Evolutionary conservation across 2,329 filamentous ascomycete genomes (phyloP).

Genomic region (Penicillium nordicum): DNA sequence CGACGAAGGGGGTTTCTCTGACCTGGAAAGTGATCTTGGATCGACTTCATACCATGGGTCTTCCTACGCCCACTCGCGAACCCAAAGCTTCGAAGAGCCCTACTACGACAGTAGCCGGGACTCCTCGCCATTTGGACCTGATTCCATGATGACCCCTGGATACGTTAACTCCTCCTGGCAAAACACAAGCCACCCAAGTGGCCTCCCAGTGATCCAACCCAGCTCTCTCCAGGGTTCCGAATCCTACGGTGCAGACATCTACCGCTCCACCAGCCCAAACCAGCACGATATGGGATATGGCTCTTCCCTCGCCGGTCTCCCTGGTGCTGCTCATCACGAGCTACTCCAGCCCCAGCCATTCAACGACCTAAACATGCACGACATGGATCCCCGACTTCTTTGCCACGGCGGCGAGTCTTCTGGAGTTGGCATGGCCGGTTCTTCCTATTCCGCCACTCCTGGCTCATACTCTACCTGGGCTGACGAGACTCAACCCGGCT

Average conservation of each 20-base stretch:
- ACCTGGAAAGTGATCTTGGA: slow-evolving; percentile 29
- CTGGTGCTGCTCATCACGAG: slow-evolving; percentile 43
- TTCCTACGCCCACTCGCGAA: slow-evolving; percentile 21
- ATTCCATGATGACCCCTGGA: slow-evolving; percentile 17
- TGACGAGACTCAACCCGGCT: neutral
- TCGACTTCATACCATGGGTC: slow-evolving; percentile 12
- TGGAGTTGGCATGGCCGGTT: slow-evolving; percentile 9
- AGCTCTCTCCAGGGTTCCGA: slow-evolving; percentile 26
- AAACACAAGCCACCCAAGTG: slow-evolving; percentile 52
- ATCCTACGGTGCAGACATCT: slow-evolving; percentile 43
- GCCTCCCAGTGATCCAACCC: slow-evolving; percentile 49
- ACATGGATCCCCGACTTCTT: slow-evolving; percentile 45
- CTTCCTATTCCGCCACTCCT: neutral
- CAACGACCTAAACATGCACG: slow-evolving; percentile 26
- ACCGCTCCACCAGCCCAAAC: slow-evolving; percentile 34
- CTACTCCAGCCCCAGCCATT: slow-evolving; percentile 38
- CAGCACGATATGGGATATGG: slow-evolving; percentile 31
- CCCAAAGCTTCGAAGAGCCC: slow-evolving; percentile 28
- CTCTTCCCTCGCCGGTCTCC: slow-evolving; percentile 42
- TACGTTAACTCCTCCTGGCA: slow-evolving; percentile 49
- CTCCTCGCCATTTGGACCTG: slow-evolving; percentile 34
- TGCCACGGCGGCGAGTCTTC: slow-evolving; percentile 25
- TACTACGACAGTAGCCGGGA: slow-evolving; percentile 31
- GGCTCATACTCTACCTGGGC: slow-evolving; percentile 11
- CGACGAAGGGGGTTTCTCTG: slow-evolving; percentile 28